Evolutionary conservation across 2,329 filamentous ascomycete species (phyloP), one percentile per base, ranked within the genome.

Genomic region (Hymenoscyphus infarciens): DNA sequence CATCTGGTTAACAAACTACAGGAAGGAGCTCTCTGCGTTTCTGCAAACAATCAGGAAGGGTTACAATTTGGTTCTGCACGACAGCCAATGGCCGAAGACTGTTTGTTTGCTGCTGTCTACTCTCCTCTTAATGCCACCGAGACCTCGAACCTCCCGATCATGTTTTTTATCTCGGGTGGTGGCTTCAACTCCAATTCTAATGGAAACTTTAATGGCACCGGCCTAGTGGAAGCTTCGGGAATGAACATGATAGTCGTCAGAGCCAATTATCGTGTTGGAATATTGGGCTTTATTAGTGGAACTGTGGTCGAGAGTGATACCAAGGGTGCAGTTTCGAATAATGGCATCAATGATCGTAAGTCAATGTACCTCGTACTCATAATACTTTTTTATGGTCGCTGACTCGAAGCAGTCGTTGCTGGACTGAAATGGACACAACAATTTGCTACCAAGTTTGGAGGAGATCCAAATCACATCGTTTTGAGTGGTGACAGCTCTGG

Each of bases 211-310:
- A 84, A 90, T 67, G 87, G 85, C 0, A 81, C 80, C 0, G 83
- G 83, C 0, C 74, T 91, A n/a, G 78, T 87, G 27, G 71, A 79
- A 31, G 86, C 84, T 0, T 82, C 83, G 19, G 78, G 79, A 29
- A 77, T 82, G 61, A 79, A 82, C 52, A 87, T 91, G 52, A 75
- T 92, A 0, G 84, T 91, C 0, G 87, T 92, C 5, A 86, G 80
- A 11, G 81, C 90, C 74, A 92, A 91, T 75, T 92, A 92, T 71
- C 85, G 90, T 3, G 87, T 92, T 3, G 89, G 89, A 0, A 81
- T 84, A 0, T 91, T 86, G 67, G 89, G 89, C 0, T 92, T 91
- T 70, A 78, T 92, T 15, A 83, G 83, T 3, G 78, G 84, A 60
- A 81, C 87, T 66, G 73, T 86, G 1, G 67, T 74, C 27, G 67